Percentiles rank a stretch among this genome's conserved stretches.
phyloP scores from a whole-genome alignment of 306 rosid genomes.

The Fragaria vesca region DNA sequence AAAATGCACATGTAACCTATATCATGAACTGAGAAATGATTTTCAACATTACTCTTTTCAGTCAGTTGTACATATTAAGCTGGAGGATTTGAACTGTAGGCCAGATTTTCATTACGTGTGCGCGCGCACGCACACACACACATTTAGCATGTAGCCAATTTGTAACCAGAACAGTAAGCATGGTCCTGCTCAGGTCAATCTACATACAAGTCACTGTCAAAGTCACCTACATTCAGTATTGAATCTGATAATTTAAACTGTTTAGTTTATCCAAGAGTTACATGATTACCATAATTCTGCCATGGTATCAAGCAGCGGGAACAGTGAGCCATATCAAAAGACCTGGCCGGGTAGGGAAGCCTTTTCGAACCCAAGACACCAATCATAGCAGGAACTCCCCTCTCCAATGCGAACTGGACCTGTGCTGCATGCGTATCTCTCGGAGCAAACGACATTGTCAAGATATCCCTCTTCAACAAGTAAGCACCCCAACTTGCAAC shows the following conservation, averaged over 20 bases:
- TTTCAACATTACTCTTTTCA: background rate
- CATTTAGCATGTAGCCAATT: background rate
- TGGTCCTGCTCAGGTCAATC: background rate
- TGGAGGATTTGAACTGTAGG: background rate
- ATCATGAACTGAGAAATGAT: background rate
- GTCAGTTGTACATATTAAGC: constrained; percentile 2
- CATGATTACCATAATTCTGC: constrained; percentile 49
- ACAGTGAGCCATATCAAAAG: constrained; percentile 98
- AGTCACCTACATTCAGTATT: background rate
- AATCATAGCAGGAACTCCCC: constrained; percentile 99
- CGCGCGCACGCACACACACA: background rate
- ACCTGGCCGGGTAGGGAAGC: constrained; percentile 89
- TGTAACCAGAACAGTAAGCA: background rate
- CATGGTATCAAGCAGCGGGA: constrained; percentile 96
- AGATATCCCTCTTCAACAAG: constrained; percentile 70
- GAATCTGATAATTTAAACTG: background rate
- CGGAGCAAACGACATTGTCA: constrained; percentile 94
- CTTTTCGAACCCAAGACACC: constrained; percentile 84
- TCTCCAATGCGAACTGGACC: constrained; percentile 90
- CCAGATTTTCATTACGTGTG: background rate
- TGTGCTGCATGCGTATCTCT: constrained; percentile 98
- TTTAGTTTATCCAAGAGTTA: background rate
- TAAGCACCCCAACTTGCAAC: constrained; percentile 99
- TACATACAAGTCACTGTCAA: background rate
- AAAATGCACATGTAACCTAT: constrained; percentile 1